Evolutionary conservation across 2,329 filamentous ascomycete species (phyloP), one percentile per base, ranked within the genome.

Genomic region (Biscogniauxia mediterranea): DNA sequence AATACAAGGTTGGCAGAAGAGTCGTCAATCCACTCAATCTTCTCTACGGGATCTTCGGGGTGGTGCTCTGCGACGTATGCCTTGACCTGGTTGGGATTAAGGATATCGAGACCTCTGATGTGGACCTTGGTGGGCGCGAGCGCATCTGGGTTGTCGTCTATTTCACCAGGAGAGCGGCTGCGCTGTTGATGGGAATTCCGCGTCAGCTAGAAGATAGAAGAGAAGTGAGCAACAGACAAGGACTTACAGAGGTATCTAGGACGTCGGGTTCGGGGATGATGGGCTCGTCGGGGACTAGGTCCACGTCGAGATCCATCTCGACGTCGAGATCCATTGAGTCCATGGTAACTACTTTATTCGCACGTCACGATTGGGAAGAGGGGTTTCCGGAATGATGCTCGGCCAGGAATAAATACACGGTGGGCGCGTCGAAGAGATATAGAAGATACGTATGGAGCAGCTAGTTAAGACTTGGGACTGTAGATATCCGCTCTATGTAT

Each of bases 1-100:
- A 95, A 98, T 57, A 96, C 77, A 57, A 97, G 81, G 73, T 98
- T 98, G 64, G 92, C 92, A 0, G 92, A 94, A 6, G 86, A 88
- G 75, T 99, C 95, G 74, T 98, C 92, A 67, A 99, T 92, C 95
- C 95, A 99, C 78, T 98, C 93, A 65, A 97, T 81, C 63, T 85
- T 83, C 59, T 84, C 79, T 60, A 88, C 80, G 57, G 79, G 71
- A 59, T 82, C 80, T 15, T 76, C 74, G 42, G 81, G 78, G 70
- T 85, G 92, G 74, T 95, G 85, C 64, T 91, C 83, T 54, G 81
- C 77, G 8, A 92, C 85, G 69, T 93, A 97, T 61, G 84, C 81
- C 68, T 90, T 89, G 69, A 98, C 89, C 65, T 97, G 87, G 59
- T 87, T 83, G 26, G 93, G 93, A 32, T 89, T 91, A 73, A 98